These are phyloP conservation scores for Phlebiopsis flavidoalba DNA, from an alignment of 768 basidiomycete genomes.

Conservation along the genomic window DNA sequence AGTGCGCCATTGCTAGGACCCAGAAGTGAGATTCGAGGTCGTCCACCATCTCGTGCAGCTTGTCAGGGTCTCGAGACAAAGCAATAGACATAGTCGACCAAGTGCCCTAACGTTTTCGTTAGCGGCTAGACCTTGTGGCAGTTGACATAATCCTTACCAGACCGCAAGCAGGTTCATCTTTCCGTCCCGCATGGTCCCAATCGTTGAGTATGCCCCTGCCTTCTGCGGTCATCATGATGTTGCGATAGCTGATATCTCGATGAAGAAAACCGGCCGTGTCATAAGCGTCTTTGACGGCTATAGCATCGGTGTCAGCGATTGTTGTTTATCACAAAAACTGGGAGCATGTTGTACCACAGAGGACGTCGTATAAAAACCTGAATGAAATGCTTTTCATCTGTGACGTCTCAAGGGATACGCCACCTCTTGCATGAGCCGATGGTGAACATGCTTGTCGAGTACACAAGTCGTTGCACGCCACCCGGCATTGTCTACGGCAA, in stretches of 20 bases:
- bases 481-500: not conserved
- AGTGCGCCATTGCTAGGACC: not conserved
- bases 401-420: not conserved
- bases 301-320: too few species aligned
- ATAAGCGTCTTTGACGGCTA: not conserved
- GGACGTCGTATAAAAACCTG: not conserved
- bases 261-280: not conserved
- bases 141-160: not conserved
- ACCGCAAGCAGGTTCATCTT: not conserved
- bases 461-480: not conserved
- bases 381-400: not conserved
- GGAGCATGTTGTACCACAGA: not conserved
- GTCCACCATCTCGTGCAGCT: not conserved
- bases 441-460: not conserved
- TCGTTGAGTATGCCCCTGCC: not conserved
- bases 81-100: not conserved
- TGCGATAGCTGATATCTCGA: not conserved
- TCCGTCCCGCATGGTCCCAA: not conserved
- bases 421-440: conserved; percentile 2
- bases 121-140: too few species aligned
- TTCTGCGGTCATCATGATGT: not conserved
- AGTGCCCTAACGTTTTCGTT: not conserved
- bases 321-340: too few species aligned
- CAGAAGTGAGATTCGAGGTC: conserved; percentile 1
- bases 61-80: not conserved